phyloP scores from a whole-genome alignment of 1,284 basidiomycete genomes.

The Fomes fomentarius region DNA sequence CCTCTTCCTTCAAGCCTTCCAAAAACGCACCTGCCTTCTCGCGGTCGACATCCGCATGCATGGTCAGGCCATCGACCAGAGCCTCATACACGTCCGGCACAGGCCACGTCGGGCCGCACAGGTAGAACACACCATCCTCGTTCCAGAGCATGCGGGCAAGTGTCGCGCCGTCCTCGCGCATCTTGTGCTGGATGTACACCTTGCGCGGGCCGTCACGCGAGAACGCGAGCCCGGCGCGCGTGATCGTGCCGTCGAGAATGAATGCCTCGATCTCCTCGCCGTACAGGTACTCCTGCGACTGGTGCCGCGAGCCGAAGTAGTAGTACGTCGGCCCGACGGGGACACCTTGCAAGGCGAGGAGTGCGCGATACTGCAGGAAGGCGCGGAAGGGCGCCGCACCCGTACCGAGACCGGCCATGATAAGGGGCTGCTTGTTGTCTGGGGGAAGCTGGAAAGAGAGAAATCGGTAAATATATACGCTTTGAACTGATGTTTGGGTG shows the following conservation, averaged over 20 bases:
- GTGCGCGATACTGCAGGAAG: conserved; percentile 94
- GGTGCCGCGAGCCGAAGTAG: conserved; percentile 98
- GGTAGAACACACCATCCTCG: conserved; percentile 86
- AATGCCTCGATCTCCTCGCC: conserved; percentile 90
- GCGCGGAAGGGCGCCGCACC: conserved; percentile 99
- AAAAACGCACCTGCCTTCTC: conserved; percentile 82
- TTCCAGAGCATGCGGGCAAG: conserved; percentile 77
- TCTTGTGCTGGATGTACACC: conserved; percentile 99
- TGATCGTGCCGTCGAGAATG: conserved; percentile 83
- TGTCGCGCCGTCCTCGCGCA: conserved; percentile 84
- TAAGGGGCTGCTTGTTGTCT: conserved; percentile 85
- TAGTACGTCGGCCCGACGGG: conserved; percentile 92
- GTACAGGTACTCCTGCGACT: conserved; percentile 95
- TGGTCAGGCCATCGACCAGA: conserved; percentile 78
- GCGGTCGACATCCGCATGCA: conserved; percentile 69
- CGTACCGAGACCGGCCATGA: conserved; percentile 98
- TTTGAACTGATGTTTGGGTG: neutral
- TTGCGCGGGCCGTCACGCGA: conserved; percentile 92
- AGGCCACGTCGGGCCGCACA: conserved; percentile 98
- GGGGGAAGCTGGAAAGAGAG: conserved; percentile 72
- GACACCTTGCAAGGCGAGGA: conserved; percentile 76
- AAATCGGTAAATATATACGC: neutral
- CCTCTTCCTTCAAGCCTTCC: conserved; percentile 94
- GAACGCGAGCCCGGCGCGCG: conserved; percentile 93
- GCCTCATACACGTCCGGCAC: conserved; percentile 97